Evolutionary conservation across 495 filamentous ascomycete genomes (phyloP).

Genomic region (Penicillium mononematosum): DNA sequence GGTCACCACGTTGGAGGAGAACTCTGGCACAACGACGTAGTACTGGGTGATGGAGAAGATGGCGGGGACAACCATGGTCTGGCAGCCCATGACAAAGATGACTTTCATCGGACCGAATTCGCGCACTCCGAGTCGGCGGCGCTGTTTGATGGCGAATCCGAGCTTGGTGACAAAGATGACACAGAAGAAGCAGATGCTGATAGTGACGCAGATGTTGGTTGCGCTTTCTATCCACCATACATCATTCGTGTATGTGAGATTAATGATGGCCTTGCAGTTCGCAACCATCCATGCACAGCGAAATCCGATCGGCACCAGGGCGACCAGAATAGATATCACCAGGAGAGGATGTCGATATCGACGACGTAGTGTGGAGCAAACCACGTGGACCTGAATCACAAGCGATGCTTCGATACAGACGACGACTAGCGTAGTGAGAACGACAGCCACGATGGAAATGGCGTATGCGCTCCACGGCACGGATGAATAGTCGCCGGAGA

Average conservation of each 20-base stretch:
- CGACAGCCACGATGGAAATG: conserved; percentile 50
- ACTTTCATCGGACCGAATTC: conserved; percentile 68
- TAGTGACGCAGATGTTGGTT: conserved; percentile 55
- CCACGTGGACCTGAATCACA: conserved; percentile 68
- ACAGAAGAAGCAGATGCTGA: conserved; percentile 74
- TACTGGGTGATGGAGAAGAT: conserved; percentile 70
- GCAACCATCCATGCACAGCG: conserved; percentile 57
- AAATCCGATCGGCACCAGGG: conserved; percentile 57
- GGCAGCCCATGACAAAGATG: conserved; percentile 72
- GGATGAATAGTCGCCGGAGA: conserved; percentile 54
- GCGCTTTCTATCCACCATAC: conserved; percentile 50
- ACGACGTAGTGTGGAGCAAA: conserved; percentile 50
- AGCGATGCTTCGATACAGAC: conserved; percentile 64
- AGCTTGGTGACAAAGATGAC: conserved; percentile 71
- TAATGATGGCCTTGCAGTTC: conserved; percentile 54
- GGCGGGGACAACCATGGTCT: conserved; percentile 79
- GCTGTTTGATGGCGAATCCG: conserved; percentile 56
- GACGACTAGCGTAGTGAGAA: conserved; percentile 58
- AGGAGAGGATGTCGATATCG: conserved; percentile 46
- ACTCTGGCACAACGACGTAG: conserved; percentile 51
- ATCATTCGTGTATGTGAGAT: conserved; percentile 8
- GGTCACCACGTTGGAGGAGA: conserved; percentile 61
- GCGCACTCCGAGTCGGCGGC: conserved; percentile 55
- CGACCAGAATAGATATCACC: conserved; percentile 50
- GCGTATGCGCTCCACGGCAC: conserved; percentile 49